Evolutionary conservation across 441 rosid genomes (phyloP), one percentile per base, ranked within the genome.

Genomic region (Eutrema salsugineum): DNA sequence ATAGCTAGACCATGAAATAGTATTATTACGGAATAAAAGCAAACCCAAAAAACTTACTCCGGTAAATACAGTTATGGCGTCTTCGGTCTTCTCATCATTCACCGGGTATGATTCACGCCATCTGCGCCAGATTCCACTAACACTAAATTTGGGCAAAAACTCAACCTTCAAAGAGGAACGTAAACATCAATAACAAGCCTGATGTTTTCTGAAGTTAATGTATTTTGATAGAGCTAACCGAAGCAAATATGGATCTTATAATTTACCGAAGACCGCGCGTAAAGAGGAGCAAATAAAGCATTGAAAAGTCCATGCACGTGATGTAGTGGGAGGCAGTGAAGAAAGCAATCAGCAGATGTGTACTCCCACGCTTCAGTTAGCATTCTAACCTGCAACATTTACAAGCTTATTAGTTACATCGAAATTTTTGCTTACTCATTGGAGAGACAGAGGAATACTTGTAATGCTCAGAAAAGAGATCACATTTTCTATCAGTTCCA

Each of bases 251-350:
- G 32, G 58, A 61, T 14, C 17, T 3, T 20, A 43, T 15, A 43
- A 16, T 46, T 87, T 89, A 95, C 99, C 68, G 82, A 80, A 61
- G 98, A 81, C 44, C 95, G 96, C 0, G 91, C 92, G 71, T 91
- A 95, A 24, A 95, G 79, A 30, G 99, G 99, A 44, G 99, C 91
- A 77, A 95, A 83, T 57, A 95, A 76, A 77, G 92, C 81, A 65
- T 95, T 95, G 81, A 93, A 93, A 53, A 95, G 93, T 61, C 99
- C 99, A 67, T 95, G 99, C 68, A 95, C 99, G 79, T 95, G 99
- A 86, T 95, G 98, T 51, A 95, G 84, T 17, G 99, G 99, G 77
- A 95, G 90, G 81, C 96, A 87, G 78, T 95, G 88, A 78, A 95
- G 91, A 86, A 95, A 87, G 65, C 81, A 82, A 84, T 95, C 99